A percentile compares a stretch with the other conserved stretches of the same genome.
These are phyloP conservation scores for Melaleuca quinquenervia DNA, from an alignment of 345 rosid species.

Conservation along the genomic window DNA sequence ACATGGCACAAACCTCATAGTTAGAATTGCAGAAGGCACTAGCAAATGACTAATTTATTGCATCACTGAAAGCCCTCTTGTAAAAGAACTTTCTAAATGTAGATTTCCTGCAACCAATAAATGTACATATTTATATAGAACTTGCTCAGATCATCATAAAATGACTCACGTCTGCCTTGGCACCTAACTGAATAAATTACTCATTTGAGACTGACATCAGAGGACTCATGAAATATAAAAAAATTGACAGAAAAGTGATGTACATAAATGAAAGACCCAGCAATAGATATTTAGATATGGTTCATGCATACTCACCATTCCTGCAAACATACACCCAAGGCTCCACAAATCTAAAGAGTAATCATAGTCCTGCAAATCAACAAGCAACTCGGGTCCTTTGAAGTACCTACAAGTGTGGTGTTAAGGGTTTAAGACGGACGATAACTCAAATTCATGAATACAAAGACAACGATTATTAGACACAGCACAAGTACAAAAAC, in stretches of 20 bases:
- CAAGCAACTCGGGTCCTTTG: conserved; percentile 98
- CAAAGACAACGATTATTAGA: background rate
- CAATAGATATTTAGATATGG: background rate
- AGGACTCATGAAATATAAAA: background rate
- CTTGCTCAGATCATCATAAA: background rate
- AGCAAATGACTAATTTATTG: conserved; percentile 4
- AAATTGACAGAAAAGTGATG: background rate
- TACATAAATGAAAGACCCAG: background rate
- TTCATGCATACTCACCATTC: conserved; percentile 54
- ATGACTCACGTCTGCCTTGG: background rate
- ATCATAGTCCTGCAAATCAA: conserved; percentile 96
- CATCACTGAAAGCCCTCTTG: background rate
- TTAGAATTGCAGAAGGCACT: conserved; percentile 11
- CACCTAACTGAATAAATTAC: background rate
- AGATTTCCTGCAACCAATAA: background rate
- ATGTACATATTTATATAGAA: background rate
- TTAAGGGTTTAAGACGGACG: background rate
- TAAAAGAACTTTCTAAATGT: background rate
- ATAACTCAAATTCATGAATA: background rate
- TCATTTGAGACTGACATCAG: background rate
- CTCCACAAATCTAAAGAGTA: conserved; percentile 98
- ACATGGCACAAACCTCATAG: conserved; percentile 19
- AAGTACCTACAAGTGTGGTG: conserved; percentile 53
- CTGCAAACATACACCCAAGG: conserved; percentile 99
- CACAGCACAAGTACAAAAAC: background rate